phyloP scores from a whole-genome alignment of 352 stramenopile species.

The Thalassiosira sp. region DNA sequence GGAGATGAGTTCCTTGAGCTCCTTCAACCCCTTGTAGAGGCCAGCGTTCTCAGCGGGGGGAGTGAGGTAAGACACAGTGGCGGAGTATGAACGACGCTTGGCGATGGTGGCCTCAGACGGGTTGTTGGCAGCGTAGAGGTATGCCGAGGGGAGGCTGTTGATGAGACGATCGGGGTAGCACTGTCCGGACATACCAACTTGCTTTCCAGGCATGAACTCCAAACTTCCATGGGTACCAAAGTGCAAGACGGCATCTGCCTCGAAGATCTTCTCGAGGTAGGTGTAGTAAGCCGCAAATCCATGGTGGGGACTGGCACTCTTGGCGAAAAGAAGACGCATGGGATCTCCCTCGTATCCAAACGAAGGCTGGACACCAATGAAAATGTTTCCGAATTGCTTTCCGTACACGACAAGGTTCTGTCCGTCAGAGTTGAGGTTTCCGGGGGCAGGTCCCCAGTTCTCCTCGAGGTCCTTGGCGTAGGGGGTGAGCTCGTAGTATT shows the following conservation, averaged over 20 bases:
- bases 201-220: constrained; percentile 90
- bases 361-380: constrained; percentile 87
- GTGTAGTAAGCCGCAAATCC: constrained; percentile 90
- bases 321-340: constrained; percentile 85
- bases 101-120: constrained; percentile 88
- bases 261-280: constrained; percentile 88
- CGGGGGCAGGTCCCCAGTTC: constrained; percentile 87
- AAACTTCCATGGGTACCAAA: constrained; percentile 88
- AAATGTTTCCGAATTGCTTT: constrained; percentile 88
- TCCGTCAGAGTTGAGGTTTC: constrained; percentile 88
- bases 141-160: constrained; percentile 86
- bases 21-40: constrained; percentile 88
- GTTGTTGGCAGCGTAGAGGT: constrained; percentile 90
- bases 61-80: constrained; percentile 88
- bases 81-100: constrained; percentile 86
- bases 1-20: constrained; percentile 85
- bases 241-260: constrained; percentile 87
- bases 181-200: constrained; percentile 88
- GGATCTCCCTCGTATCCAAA: constrained; percentile 89
- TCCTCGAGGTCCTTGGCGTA: constrained; percentile 86
- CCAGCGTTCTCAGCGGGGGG: constrained; percentile 88
- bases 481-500: constrained; percentile 87
- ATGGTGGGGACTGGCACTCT: constrained; percentile 87
- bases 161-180: constrained; percentile 89
- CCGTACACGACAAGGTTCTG: constrained; percentile 88